Conservation (phyloP, 1,139 yeast genomes). For the Debaryomycetaceae sp. region DNA sequence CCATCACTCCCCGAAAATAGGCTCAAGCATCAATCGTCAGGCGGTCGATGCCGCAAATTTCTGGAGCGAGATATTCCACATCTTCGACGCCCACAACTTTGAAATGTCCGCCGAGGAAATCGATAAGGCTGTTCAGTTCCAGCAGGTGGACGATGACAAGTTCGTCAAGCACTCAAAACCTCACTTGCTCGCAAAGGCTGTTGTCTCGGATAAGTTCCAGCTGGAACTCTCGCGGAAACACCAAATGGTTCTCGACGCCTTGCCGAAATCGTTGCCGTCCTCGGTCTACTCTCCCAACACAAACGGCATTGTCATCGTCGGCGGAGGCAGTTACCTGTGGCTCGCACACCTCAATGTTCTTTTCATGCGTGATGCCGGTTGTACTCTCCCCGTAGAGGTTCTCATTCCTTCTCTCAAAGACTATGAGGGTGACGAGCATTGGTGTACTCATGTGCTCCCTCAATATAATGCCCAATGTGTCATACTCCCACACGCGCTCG, state of each 20-base stretch:
- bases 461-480: slow-evolving; percentile 9
- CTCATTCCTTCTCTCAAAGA: slow-evolving; percentile 24
- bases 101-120: not conserved
- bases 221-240: slow-evolving; percentile 7
- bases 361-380: slow-evolving; percentile 24
- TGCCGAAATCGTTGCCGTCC: slow-evolving; percentile 17
- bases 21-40: too few species aligned
- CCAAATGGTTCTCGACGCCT: slow-evolving; percentile 9
- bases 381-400: slow-evolving; percentile 26
- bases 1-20: too few species aligned
- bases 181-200: not conserved
- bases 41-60: not conserved
- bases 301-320: slow-evolving; percentile 26
- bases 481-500: slow-evolving; percentile 24
- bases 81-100: not conserved
- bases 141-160: not conserved
- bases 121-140: not conserved
- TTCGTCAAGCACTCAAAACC: not conserved
- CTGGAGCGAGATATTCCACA: not conserved
- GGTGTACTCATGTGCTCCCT: slow-evolving; percentile 8
- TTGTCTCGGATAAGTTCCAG: not conserved
- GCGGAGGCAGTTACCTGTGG: slow-evolving; percentile 32
- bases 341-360: slow-evolving; percentile 24
- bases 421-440: slow-evolving; percentile 10
- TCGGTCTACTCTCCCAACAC: slow-evolving; percentile 16